Base-by-base conservation (phyloP, 1,139 yeast species). In the Lodderomyces pseudojiufengensis region DNA sequence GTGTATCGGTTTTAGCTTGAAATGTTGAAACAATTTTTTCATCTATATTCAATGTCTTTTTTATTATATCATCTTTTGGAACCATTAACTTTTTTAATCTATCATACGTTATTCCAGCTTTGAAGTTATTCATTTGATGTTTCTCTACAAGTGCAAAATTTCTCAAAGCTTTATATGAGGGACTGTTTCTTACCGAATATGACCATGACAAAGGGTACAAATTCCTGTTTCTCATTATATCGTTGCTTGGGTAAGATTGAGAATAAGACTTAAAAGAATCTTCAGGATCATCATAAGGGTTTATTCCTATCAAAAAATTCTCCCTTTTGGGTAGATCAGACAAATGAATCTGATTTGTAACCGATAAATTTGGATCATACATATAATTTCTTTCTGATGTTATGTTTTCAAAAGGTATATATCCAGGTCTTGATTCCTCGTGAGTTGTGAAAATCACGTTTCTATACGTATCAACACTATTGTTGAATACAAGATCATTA, bases 181-280 rank as follows among this genome's bases (percentile, higher is more conserved):
- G 63, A 46, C 77, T 82, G 38, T 65, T 68, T 39, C 67, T 63
- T 48, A 73, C 54, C 8, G 71, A 36, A 1, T 75, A 61, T 2
- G 65, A 47, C 74, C 77, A 71, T 1, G 76, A 51, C 35, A 73
- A 61, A 0, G 78, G 77, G 0, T 77, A 78, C 45, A 63, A 65
- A 37, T 65, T 65, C 24, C 67, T 52, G 6, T 25, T 18, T 24
- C 70, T 54, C 0, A 76, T 61, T 61, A 51, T 41, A 18, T 28
- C 35, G 39, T 31, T 27, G 20, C 30, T 16, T 4, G 24, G 13
- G 8, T 26, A 32, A 15, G 61, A 64, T 9, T 66, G 65, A 20
- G 58, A 65, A 45, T 60, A 67, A 35, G 73, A 64, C 39, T 69
- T 60, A 33, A 71, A 60, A 0, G 51, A 47, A 33, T 57, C 63